These are phyloP conservation scores for Fonsecaea erecta DNA, from an alignment of 2,329 filamentous ascomycete species.

Conservation along the genomic window DNA sequence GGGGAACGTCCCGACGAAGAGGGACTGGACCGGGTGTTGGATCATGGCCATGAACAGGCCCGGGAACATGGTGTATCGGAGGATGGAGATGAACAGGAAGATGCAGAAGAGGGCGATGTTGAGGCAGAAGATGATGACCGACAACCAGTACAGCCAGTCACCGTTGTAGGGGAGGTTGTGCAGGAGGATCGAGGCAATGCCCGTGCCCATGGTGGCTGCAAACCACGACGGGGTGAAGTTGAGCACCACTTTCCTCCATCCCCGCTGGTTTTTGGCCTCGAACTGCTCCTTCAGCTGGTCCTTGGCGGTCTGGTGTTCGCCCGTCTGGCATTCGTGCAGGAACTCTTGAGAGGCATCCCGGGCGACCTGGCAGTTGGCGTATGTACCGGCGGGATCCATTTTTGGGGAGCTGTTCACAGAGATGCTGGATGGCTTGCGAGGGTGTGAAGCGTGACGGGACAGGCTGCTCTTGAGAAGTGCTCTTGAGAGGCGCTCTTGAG, in stretches of 20 bases:
- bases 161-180: slow-evolving; percentile 65
- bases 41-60: slow-evolving; percentile 68
- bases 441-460: too few species aligned
- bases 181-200: slow-evolving; percentile 68
- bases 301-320: slow-evolving; percentile 5
- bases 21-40: slow-evolving; percentile 64
- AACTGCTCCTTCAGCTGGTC: slow-evolving; percentile 17
- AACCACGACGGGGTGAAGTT: slow-evolving; percentile 66
- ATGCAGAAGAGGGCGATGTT: slow-evolving; percentile 63
- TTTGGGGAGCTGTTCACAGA: background rate
- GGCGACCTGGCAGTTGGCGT: slow-evolving; percentile 16
- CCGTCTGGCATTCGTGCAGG: slow-evolving; percentile 11
- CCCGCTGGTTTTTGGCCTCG: slow-evolving; percentile 42
- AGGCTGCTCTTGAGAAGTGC: too few species aligned
- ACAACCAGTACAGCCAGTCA: slow-evolving; percentile 55
- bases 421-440: background rate
- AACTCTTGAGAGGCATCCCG: background rate
- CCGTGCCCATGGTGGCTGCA: slow-evolving; percentile 68
- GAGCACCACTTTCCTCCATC: slow-evolving; percentile 29
- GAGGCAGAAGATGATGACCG: slow-evolving; percentile 63
- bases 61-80: slow-evolving; percentile 66
- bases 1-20: slow-evolving; percentile 68
- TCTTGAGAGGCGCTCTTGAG: too few species aligned
- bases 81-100: slow-evolving; percentile 60
- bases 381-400: slow-evolving; percentile 24